These are phyloP conservation scores for Fagopyrum tataricum DNA, from an alignment of 148 eudicot genomes.

Conservation along the genomic window DNA sequence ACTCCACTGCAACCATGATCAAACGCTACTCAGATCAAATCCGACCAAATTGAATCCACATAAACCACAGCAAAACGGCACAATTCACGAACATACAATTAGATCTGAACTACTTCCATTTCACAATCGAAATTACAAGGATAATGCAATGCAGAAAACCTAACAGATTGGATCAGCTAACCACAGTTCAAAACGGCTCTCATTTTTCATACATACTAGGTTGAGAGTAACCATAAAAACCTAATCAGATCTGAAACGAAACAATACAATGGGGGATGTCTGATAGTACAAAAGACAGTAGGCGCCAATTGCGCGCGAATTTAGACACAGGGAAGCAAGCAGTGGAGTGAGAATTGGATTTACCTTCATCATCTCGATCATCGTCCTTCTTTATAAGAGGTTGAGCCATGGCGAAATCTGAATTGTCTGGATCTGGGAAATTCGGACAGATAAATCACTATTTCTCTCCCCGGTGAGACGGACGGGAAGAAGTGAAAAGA, in stretches of 20 bases:
- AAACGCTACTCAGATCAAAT: slow-evolving; percentile 6
- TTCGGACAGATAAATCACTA: neutral
- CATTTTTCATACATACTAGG: slow-evolving; percentile 14
- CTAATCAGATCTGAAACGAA: slow-evolving; percentile 19
- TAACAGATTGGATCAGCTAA: slow-evolving; percentile 9
- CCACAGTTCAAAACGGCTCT: neutral
- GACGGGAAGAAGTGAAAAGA: neutral
- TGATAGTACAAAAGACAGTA: neutral
- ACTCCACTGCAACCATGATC: slow-evolving; percentile 44
- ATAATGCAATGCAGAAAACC: neutral
- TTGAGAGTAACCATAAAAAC: neutral
- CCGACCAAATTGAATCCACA: neutral
- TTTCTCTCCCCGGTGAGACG: neutral
- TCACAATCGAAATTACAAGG: neutral
- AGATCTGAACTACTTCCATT: neutral
- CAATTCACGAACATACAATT: neutral
- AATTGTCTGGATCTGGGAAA: slow-evolving; percentile 19
- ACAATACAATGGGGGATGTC: slow-evolving; percentile 6
- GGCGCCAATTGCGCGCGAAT: slow-evolving; percentile 11
- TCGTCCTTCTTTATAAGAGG: slow-evolving; percentile 80
- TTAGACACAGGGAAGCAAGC: neutral
- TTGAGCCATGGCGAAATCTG: slow-evolving; percentile 54
- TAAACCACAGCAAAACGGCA: neutral
- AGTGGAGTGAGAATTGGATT: neutral
- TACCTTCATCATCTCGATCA: slow-evolving; percentile 88